phyloP scores from a whole-genome alignment of 2,329 filamentous ascomycete genomes.

The Cladophialophora exuberans region DNA sequence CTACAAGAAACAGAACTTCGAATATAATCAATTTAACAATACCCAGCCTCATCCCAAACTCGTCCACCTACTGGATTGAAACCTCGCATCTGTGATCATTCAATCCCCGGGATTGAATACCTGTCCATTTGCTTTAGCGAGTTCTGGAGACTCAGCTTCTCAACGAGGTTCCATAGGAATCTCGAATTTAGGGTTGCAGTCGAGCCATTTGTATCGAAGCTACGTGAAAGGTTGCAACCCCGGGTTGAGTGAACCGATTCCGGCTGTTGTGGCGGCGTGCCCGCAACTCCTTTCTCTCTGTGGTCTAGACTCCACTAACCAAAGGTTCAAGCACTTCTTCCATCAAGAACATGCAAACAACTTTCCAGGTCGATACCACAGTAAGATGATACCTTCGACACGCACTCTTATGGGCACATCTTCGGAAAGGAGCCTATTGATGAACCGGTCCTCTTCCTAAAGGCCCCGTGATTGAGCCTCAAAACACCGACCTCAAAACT shows the following conservation, averaged over 20 bases:
- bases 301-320: no score
- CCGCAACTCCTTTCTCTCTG: no score
- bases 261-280: background rate
- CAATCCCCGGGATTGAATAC: no score
- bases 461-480: background rate
- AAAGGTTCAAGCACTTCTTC: background rate
- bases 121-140: no score
- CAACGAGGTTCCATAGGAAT: no score
- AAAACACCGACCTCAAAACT: background rate
- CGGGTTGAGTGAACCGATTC: background rate
- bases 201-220: background rate
- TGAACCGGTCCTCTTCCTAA: background rate
- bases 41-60: no score
- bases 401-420: background rate
- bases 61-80: no score
- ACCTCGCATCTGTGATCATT: no score
- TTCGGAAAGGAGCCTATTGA: background rate
- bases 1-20: no score
- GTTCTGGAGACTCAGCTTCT: no score
- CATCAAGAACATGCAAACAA: background rate
- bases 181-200: no score
- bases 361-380: background rate
- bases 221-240: background rate
- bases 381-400: background rate
- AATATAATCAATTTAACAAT: no score